These are phyloP conservation scores for Protea cynaroides DNA, from an alignment of 164 flowering plant genomes.

Conservation along the genomic window DNA sequence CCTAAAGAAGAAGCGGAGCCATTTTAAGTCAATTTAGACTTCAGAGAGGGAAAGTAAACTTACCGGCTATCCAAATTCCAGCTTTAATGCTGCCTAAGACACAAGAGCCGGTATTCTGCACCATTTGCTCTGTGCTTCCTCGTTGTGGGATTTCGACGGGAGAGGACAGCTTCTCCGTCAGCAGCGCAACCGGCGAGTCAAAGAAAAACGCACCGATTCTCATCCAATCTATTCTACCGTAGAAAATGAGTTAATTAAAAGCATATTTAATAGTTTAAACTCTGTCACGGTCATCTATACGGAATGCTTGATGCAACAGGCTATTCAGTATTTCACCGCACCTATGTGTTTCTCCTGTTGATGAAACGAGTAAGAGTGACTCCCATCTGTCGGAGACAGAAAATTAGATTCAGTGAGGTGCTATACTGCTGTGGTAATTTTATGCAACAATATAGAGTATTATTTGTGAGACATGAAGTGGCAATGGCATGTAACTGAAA, in stretches of 20 bases:
- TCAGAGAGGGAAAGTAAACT: neutral
- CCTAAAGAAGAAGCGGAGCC: neutral
- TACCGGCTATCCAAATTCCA: conserved; percentile 93
- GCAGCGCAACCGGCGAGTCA: conserved; percentile 46
- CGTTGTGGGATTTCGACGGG: conserved; percentile 31
- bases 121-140: conserved; percentile 33
- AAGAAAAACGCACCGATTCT: conserved; percentile 81
- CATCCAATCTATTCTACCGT: conserved; percentile 67
- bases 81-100: conserved; percentile 51
- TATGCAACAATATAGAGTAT: too few species aligned
- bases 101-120: conserved; percentile 45
- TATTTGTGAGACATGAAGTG: too few species aligned
- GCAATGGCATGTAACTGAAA: too few species aligned
- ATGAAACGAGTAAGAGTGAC: conserved; percentile 68
- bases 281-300: neutral
- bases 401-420: neutral
- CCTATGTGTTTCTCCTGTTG: conserved; percentile 90
- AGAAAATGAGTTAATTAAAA: neutral
- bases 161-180: conserved; percentile 46
- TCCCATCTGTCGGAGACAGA: conserved; percentile 59
- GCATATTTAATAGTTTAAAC: neutral
- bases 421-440: neutral
- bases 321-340: conserved; percentile 9
- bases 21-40: neutral
- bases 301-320: neutral